Base-by-base conservation (phyloP, 192 early-diverging fungal species). In the Coemansia sp. region DNA sequence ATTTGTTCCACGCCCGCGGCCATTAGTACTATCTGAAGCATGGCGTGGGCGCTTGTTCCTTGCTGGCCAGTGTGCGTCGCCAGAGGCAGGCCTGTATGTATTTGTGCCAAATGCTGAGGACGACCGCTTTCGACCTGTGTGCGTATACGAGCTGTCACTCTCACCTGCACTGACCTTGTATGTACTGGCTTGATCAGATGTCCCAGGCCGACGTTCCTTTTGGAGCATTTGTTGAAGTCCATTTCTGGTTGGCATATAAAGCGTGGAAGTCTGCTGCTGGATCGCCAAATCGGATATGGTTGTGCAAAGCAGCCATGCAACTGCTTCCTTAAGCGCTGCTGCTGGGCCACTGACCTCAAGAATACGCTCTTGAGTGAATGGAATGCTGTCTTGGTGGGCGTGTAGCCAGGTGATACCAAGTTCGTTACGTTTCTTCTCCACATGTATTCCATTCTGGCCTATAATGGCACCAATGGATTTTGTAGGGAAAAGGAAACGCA, bases 351-450 rank as follows among this genome's bases (percentile, higher is more conserved):
- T 31, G 3, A 65, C 41, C 49, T 74, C 71, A 12, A 80, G 63
- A 14, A 80, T 61, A 18, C 77, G 77, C 68, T 80, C 77, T 9
- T 71, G 65, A 5, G 71, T 74, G 22, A 71, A 71, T 23, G 68
- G 72, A 48, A 80, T 61, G 21, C 58, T 25, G 27, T 67, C 31
- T 5, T 53, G 56, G 62, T 66, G 68, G 0, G 74, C 55, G 19
- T 74, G 71, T 10, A 80, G 53, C 52, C 62, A 62, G 25, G 25
- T 21, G n/a, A 80, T 54, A 16, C 49, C 62, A 18, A 61, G 48
- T 8, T 64, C 53, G 16, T 62, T 31, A 12, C 71, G 67, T 47
- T 62, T 58, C 41, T 62, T 57, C 18, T 32, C 34, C 21, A 67
- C 52, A 31, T 38, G 67, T 5, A 58, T 48, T 23, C 77, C 77